Conservation (phyloP, 106 monocot genomes). For the Apostasia ramifera region DNA sequence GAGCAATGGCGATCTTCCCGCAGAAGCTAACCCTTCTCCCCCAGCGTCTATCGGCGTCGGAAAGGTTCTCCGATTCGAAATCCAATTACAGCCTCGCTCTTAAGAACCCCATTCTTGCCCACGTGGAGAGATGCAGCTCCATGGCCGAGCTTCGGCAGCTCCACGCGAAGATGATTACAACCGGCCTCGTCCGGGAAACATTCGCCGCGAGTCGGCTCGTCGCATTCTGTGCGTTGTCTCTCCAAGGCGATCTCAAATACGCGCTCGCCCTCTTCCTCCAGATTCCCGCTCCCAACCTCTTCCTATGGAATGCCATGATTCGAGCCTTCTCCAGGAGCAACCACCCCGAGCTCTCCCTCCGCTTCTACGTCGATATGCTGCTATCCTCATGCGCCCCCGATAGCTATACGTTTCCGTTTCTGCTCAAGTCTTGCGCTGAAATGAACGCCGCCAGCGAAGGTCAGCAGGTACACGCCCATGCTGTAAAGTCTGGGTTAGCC, state of each 20-base stretch:
- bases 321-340: slow-evolving; percentile 13
- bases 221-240: slow-evolving; percentile 21
- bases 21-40: slow-evolving; percentile 1
- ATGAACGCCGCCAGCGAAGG: slow-evolving; percentile 3
- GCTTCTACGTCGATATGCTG: slow-evolving; percentile 16
- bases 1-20: not conserved
- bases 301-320: slow-evolving; percentile 30
- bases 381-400: slow-evolving; percentile 12
- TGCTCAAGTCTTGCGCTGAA: slow-evolving; percentile 22
- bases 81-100: slow-evolving; percentile 11
- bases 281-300: slow-evolving; percentile 14
- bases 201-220: slow-evolving; percentile 26
- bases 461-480: slow-evolving; percentile 30
- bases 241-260: slow-evolving; percentile 15
- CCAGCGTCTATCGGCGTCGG: slow-evolving; percentile 7
- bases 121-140: slow-evolving; percentile 16
- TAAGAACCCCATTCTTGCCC: slow-evolving; percentile 17
- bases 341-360: slow-evolving; percentile 8
- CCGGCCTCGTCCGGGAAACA: slow-evolving; percentile 21
- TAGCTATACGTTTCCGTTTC: slow-evolving; percentile 38
- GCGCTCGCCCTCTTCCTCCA: slow-evolving; percentile 17
- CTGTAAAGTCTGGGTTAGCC: slow-evolving; percentile 42
- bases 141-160: slow-evolving; percentile 15
- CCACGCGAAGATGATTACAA: slow-evolving; percentile 20
- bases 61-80: not conserved